Base-by-base conservation (phyloP, 2,329 filamentous ascomycete genomes). In the Leptographium lundbergii region DNA sequence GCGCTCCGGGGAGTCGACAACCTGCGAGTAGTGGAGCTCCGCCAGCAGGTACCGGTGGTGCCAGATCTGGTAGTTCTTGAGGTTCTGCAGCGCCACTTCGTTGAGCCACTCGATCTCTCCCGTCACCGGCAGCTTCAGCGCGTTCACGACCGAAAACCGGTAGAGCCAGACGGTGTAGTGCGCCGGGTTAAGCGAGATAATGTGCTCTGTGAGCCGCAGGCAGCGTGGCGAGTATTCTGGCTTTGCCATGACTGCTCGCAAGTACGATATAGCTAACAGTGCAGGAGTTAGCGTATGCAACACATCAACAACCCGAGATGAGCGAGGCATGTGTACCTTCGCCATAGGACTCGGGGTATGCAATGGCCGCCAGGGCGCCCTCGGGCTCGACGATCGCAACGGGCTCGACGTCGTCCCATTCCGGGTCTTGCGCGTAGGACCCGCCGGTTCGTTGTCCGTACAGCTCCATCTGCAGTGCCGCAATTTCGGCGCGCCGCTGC, bases 11-110 rank as follows among this genome's bases (percentile, higher is more conserved):
- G 77, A 84, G 70, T 65, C 80, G 70, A 74, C 86, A 75, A 82
- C 88, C 73, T 81, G 72, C 65, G 77, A 72, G 66, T 77, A 77
- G 66, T 82, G 75, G 63, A 78, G 70, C 65, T 87, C 81, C 57
- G 86, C 75, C 36, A 87, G 75, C n/a, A 85, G 74, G 70, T 86
- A 82, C 29, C 84, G 79, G 67, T 86, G 84, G 70, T 87, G 84
- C 89, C 94, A 99, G 71, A 99, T 99, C 74, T 99, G 94, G 75
- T 99, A 99, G 75, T 97, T 99, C 73, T 99, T 99, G 67, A 95
- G 84, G 70, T 96, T 87, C 60, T 82, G 78, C 57, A 95, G 77
- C 13, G 92, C 89, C 32, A 94, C 84, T 13, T 83, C 77, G 72
- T 96, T 95, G 57, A 99, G 78, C 91, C 92, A 99, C 51, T 77